These are phyloP conservation scores for Sergeia podlipaevii DNA, from an alignment of 208 protist genomes.

Conservation along the genomic window DNA sequence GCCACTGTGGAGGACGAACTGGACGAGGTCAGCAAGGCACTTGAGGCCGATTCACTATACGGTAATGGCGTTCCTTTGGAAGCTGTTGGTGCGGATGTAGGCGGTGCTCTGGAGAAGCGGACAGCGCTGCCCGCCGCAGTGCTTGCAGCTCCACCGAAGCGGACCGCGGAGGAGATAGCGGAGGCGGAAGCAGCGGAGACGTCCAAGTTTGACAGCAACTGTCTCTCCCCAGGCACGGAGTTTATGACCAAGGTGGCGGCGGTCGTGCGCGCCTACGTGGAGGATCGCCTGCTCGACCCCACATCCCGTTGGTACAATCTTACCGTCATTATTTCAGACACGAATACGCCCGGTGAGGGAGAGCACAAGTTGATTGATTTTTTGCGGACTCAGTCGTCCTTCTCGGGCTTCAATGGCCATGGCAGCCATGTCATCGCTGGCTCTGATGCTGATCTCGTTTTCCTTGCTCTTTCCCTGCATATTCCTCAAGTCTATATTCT, in stretches of 20 bases:
- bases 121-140: too few relatives aligned
- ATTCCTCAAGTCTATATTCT: constrained; percentile 94
- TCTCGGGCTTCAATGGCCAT: constrained; percentile 61
- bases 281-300: constrained; percentile 29
- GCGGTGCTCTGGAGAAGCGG: constrained; percentile 7
- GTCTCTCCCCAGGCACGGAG: constrained; percentile 98
- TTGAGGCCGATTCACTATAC: constrained; percentile 54
- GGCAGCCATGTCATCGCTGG: constrained; percentile 97
- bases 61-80: constrained; percentile 5
- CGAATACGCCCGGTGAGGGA: constrained; percentile 96
- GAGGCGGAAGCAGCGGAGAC: constrained; percentile 18
- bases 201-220: constrained; percentile 97
- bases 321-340: constrained; percentile 93
- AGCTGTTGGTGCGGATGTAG: neutral
- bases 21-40: constrained; percentile 30
- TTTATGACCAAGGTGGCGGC: constrained; percentile 96
- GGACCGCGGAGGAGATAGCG: too few relatives aligned
- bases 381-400: constrained; percentile 74
- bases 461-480: constrained; percentile 95
- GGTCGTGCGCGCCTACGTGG: constrained; percentile 60
- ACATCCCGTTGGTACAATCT: constrained; percentile 72
- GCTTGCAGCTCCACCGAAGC: too few relatives aligned
- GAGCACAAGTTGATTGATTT: constrained; percentile 93
- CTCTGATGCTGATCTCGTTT: constrained; percentile 99
- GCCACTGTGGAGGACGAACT: constrained; percentile 35